Conservation (phyloP, 2,329 filamentous ascomycete species). For the Venturia aucupariae region DNA sequence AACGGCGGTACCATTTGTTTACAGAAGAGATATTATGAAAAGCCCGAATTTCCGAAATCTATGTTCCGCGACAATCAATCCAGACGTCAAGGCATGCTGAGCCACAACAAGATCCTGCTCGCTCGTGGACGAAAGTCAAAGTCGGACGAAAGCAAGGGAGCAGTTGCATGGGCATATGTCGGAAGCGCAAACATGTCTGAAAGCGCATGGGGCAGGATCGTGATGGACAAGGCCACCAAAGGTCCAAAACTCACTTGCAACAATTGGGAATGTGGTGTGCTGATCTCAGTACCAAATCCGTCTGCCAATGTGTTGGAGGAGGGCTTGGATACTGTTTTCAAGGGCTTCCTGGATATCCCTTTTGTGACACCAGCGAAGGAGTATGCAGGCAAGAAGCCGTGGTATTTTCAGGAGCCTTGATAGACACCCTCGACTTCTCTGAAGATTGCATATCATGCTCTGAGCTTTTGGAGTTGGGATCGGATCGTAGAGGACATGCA, state of each 20-base stretch:
- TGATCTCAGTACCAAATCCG: conserved; percentile 49
- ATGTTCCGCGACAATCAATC: conserved; percentile 70
- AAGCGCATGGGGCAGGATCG: conserved; percentile 81
- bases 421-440: neutral
- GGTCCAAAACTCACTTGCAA: conserved; percentile 68
- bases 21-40: conserved; percentile 61
- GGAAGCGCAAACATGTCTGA: conserved; percentile 90
- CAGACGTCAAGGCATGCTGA: conserved; percentile 59
- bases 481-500: too few species aligned
- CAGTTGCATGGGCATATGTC: conserved; percentile 66
- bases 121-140: conserved; percentile 23
- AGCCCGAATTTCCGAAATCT: conserved; percentile 58
- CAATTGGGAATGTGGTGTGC: conserved; percentile 93
- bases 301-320: neutral
- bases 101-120: conserved; percentile 60
- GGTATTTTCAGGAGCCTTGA: conserved; percentile 7
- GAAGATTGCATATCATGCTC: neutral
- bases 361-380: conserved; percentile 3
- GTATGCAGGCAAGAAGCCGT: conserved; percentile 6
- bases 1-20: conserved; percentile 76
- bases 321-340: conserved; percentile 6
- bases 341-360: conserved; percentile 2
- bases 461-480: too few species aligned
- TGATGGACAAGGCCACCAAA: conserved; percentile 58
- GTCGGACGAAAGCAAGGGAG: conserved; percentile 18